Evolutionary conservation across 2,329 filamentous ascomycete genomes (phyloP).

Genomic region (Periconia sp.): DNA sequence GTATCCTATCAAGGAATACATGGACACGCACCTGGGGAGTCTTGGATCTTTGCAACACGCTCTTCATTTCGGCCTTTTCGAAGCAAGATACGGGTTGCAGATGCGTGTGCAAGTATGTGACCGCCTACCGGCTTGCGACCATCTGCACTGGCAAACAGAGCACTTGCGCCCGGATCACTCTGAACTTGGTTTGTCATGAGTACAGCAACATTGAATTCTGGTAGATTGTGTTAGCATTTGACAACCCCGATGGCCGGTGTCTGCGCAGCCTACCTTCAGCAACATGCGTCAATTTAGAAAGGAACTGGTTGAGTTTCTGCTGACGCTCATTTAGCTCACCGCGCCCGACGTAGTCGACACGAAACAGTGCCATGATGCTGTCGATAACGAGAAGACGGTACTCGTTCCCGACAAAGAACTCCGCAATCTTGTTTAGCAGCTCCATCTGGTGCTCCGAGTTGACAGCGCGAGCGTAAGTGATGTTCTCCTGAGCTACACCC

Average conservation of each 20-base stretch:
- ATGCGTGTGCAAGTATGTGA: conserved; percentile 70
- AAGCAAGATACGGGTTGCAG: conserved; percentile 65
- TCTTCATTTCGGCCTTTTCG: conserved; percentile 71
- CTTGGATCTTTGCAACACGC: conserved; percentile 68
- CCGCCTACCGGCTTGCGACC: conserved; percentile 68
- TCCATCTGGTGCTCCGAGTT: conserved; percentile 70
- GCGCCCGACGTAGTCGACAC: conserved; percentile 67
- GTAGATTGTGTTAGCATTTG: conserved; percentile 1
- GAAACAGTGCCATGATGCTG: conserved; percentile 70
- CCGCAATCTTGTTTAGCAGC: conserved; percentile 61
- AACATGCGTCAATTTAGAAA: conserved; percentile 65
- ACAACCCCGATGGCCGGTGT: accelerated
- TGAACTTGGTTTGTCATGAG: conserved; percentile 69
- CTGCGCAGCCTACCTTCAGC: conserved; percentile 55
- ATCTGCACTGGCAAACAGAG: conserved; percentile 68
- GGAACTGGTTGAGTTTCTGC: conserved; percentile 67
- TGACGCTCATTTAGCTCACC: conserved; percentile 70
- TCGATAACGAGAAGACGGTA: conserved; percentile 69
- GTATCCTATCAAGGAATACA: neutral
- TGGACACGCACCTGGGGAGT: conserved; percentile 59
- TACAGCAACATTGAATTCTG: conserved; percentile 66
- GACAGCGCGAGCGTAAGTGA: conserved; percentile 64
- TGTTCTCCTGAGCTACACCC: conserved; percentile 65
- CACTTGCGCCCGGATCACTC: conserved; percentile 68
- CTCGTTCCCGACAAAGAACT: conserved; percentile 63